phyloP scores from a whole-genome alignment of 768 basidiomycete genomes.

The Tricholoma sp. region DNA sequence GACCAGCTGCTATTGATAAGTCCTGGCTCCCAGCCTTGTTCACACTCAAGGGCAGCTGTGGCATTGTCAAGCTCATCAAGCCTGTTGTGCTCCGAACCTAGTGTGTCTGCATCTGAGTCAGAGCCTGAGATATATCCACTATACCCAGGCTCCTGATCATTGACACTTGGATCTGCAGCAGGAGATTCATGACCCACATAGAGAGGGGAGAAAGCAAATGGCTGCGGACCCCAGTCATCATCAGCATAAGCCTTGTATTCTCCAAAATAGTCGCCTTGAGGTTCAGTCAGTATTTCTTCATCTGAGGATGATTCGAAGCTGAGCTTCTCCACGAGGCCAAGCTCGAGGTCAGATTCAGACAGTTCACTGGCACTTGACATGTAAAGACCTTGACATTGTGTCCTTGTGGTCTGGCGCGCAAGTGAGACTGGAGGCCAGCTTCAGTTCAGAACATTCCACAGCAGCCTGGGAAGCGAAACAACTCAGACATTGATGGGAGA shows the following conservation, averaged over 20 bases:
- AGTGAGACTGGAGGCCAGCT: not conserved
- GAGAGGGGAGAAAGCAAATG: not conserved
- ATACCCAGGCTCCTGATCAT: not conserved
- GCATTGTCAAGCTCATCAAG: not conserved
- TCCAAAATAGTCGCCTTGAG: not conserved
- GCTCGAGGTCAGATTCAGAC: not conserved
- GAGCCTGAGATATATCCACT: not conserved
- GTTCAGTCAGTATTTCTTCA: not conserved
- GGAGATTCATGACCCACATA: not conserved
- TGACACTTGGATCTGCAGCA: not conserved
- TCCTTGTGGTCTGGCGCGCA: not conserved
- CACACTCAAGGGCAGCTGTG: too few relatives aligned
- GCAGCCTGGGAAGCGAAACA: not conserved
- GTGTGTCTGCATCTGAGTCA: not conserved
- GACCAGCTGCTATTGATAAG: not conserved
- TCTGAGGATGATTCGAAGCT: not conserved
- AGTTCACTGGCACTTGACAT: not conserved
- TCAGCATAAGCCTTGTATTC: not conserved
- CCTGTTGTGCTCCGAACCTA: not conserved
- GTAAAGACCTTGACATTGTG: not conserved
- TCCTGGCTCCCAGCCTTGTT: not conserved
- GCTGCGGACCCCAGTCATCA: not conserved
- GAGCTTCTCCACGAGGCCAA: not conserved
- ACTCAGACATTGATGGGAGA: not conserved
- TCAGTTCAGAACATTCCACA: too few relatives aligned